These are phyloP conservation scores for Scutellaria barbata DNA, from an alignment of 257 asterid genomes.

Conservation along the genomic window DNA sequence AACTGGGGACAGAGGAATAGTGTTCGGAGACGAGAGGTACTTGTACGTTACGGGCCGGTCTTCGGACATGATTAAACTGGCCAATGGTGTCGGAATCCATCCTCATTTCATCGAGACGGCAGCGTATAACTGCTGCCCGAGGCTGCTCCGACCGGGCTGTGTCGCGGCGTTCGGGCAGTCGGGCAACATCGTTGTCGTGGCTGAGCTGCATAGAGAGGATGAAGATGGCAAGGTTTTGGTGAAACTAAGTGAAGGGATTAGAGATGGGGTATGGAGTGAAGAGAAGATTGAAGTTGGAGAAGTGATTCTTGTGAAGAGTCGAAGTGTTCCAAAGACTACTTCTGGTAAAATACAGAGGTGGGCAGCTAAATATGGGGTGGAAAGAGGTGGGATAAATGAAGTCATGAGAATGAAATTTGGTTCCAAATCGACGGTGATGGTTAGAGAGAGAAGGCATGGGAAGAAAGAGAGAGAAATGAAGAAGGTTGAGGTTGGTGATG, in stretches of 20 bases:
- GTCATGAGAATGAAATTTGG: slow-evolving; percentile 53
- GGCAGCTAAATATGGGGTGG: slow-evolving; percentile 54
- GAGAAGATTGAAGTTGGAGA: slow-evolving; percentile 48
- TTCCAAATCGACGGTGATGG: not conserved
- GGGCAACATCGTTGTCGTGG: slow-evolving; percentile 44
- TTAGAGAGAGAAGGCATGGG: slow-evolving; percentile 16
- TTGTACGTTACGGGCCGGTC: slow-evolving; percentile 66
- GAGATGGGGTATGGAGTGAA: slow-evolving; percentile 40
- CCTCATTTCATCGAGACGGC: slow-evolving; percentile 80
- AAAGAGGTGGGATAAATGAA: slow-evolving; percentile 46
- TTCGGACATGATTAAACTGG: slow-evolving; percentile 53
- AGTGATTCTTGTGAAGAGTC: slow-evolving; percentile 61
- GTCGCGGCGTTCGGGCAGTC: slow-evolving; percentile 50
- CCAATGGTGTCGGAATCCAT: slow-evolving; percentile 47
- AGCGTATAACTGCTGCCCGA: slow-evolving; percentile 48
- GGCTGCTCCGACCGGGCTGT: slow-evolving; percentile 65
- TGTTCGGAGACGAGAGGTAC: slow-evolving; percentile 57
- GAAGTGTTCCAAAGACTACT: slow-evolving; percentile 76
- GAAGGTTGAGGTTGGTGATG: slow-evolving; percentile 10
- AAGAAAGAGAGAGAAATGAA: slow-evolving; percentile 21
- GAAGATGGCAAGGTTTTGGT: slow-evolving; percentile 26
- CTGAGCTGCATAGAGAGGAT: slow-evolving; percentile 54
- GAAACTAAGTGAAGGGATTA: slow-evolving; percentile 58
- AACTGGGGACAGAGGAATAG: slow-evolving; percentile 76
- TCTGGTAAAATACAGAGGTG: slow-evolving; percentile 83